Evolutionary conservation across 805 yeast genomes (phyloP), one percentile per base, ranked within the genome.

Genomic region (Kazachstania bromeliacearum): DNA sequence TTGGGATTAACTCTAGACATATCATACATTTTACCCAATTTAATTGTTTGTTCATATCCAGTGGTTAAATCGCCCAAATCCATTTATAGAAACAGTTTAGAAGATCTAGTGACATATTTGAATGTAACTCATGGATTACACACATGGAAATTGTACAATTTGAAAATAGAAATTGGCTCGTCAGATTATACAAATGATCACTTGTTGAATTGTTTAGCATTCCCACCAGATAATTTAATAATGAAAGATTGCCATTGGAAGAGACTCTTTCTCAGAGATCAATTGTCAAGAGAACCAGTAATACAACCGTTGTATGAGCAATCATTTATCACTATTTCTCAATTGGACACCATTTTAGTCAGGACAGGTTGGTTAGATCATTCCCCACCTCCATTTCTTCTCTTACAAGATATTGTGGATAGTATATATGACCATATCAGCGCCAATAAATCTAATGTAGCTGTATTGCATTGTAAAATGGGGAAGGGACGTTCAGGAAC

Each of bases 401-500:
- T 70, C n/a, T 49, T 88, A 7, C 53, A 71, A 4, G 45, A 51
- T 2, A 51, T 70, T 4, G 63, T 76, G 0, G 51, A 55, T 12
- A 68, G 66, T 1, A 70, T 87, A 6, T 57, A 66, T 28, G 44
- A 42, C 0, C 79, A 59, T 43, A 48, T 81, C 18, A 31, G 43
- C 1, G 28, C 29, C 12, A 46, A 59, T 0, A 39, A 57, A 0
- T 8, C 14, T 6, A 67, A 70, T 37, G 76, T 80, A 2, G 87
- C 83, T 0, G 67, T 83, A 0, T 56, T 89, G 6, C 96, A 89
- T 53, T 89, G 97, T 54, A 77, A 81, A 50, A 83, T 84, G 44
- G 97, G 97, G 0, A 87, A 85, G 57, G 97, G 97, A 0, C 64
- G 97, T 19, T 79, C 95, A 0, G 96, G 97, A 0, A 69, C 87